Base-by-base conservation (phyloP, 2,329 filamentous ascomycete genomes). In the Fonsecaea pugnacius region DNA sequence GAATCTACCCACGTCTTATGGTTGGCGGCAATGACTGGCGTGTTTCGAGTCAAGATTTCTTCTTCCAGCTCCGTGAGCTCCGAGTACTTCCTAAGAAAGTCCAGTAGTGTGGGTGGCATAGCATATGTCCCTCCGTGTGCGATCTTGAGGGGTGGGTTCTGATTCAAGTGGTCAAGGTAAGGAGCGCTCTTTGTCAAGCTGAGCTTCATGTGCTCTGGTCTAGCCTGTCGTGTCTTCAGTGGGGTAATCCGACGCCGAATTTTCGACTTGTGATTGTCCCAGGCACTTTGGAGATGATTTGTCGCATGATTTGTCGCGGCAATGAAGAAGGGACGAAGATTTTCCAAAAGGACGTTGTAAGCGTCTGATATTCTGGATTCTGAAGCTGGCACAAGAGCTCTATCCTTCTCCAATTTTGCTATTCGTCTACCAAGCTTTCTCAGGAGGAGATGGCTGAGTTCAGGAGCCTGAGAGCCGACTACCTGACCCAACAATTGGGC, bases 361-460 rank as follows among this genome's bases (percentile, higher is more conserved):
- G 48, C 18, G 24, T 33, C 43, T 0, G 55, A 59, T 30, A 52
- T 18, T 10, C 54, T 62, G 16, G 72, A 68, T 48, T 80, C 75
- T 4, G 68, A 32, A 9, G 36, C n/a, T 12, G 73, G 68, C 3
- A 66, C 70, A 18, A 78, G 50, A 33, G 58, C 57, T 16, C 71
- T 74, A 53, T 83, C 79, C 0, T 72, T 69, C 35, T 87, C 82
- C 0, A 89, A 69, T 70, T 89, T 89, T 0, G 81, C 82, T 14
- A 89, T 78, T 0, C 86, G 82, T 24, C 84, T 80, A 65, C 81
- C 82, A 0, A 88, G 73, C 70, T 88, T 89, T 35, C 80, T 74
- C 54, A 78, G 79, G 4, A 87, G 69, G 16, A 77, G 70, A 2
- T 75, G 71, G 2, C 77, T 67, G 2, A 74, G 63, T 9, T 85